phyloP scores from a whole-genome alignment of 2,329 filamentous ascomycete genomes.

The Cercospora sp. region DNA sequence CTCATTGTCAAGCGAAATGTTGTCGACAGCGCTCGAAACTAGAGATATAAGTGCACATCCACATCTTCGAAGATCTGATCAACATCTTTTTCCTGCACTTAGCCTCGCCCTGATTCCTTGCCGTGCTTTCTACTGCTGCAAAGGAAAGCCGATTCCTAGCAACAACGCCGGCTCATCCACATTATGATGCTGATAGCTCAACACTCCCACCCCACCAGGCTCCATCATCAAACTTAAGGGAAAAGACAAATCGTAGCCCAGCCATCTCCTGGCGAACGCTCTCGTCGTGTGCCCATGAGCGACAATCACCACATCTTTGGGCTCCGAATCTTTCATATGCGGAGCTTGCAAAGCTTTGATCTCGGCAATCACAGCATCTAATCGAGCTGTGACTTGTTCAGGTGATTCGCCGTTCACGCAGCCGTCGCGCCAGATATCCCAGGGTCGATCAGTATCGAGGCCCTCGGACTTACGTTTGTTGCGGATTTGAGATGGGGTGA shows the following conservation, averaged over 20 bases:
- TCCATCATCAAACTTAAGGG: constrained; percentile 74
- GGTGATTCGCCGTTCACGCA: constrained; percentile 80
- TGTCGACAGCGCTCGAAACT: neutral
- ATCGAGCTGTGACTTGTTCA: constrained; percentile 65
- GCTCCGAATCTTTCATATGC: constrained; percentile 46
- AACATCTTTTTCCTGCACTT: too few species aligned
- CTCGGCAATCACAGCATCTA: constrained; percentile 71
- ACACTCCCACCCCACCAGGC: constrained; percentile 77
- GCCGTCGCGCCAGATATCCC: constrained; percentile 90
- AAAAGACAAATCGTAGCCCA: constrained; percentile 65
- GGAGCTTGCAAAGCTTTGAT: constrained; percentile 64
- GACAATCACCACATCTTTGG: constrained; percentile 71
- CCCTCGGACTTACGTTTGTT: constrained; percentile 61
- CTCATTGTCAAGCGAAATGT: neutral
- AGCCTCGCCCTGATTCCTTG: too few species aligned
- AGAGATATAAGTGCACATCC: too few species aligned
- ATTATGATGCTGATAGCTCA: constrained; percentile 80
- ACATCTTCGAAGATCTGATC: too few species aligned
- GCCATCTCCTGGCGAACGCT: constrained; percentile 83
- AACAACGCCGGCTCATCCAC: constrained; percentile 78
- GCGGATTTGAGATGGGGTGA: constrained; percentile 70
- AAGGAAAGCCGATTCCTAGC: constrained; percentile 68
- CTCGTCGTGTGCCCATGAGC: constrained; percentile 84
- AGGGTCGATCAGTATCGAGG: constrained; percentile 53
- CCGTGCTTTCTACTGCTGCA: constrained; percentile 18